Evolutionary conservation across 75 land plant genomes (phyloP), one percentile per base, ranked within the genome.

Genomic region (Adiantum capillusveneris): DNA sequence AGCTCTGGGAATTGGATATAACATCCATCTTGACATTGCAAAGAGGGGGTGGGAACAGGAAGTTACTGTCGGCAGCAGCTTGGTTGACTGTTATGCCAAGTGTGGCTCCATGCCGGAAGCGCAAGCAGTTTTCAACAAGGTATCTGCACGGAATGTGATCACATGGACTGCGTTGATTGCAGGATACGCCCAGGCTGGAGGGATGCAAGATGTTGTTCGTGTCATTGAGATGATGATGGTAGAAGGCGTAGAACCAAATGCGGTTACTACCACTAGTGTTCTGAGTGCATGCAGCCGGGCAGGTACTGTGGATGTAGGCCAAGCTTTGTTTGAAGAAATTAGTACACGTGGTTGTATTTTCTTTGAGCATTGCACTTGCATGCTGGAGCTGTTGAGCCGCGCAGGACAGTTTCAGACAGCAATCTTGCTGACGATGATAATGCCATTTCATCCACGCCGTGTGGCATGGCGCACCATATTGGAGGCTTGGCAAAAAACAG

Each of bases 31-130:
- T 2, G 18, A n/a, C 5, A 46, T 46, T 17, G 17, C 22, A 46
- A 46, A 3, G 50, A 21, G 22, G 3, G 22, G 82, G 0, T 56
- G 74, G 31, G 65, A 71, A 44, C 22, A 48, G 25, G 75, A 71
- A 67, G 74, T 79, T 0, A 71, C 63, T 70, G 71, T 67, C 16
- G 78, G 71, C 2, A 79, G 82, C 65, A 63, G 77, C 6, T 56
- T 79, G 28, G 67, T 82, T 37, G 77, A 61, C 28, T 65, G 77
- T 73, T 82, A 82, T 66, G 52, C 80, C 11, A 77, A 77, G 42
- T 77, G 85, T 59, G 41, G 57, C 31, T 61, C 42, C 25, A 26
- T 77, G 49, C 65, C 65, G 11, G 65, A 70, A 58, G 78, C 85
- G 16, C 27, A 55, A 16, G 1, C n/a, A 30, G 57, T 55, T 6